phyloP scores from a whole-genome alignment of 352 stramenopile species.

The Pythium diclinum region DNA sequence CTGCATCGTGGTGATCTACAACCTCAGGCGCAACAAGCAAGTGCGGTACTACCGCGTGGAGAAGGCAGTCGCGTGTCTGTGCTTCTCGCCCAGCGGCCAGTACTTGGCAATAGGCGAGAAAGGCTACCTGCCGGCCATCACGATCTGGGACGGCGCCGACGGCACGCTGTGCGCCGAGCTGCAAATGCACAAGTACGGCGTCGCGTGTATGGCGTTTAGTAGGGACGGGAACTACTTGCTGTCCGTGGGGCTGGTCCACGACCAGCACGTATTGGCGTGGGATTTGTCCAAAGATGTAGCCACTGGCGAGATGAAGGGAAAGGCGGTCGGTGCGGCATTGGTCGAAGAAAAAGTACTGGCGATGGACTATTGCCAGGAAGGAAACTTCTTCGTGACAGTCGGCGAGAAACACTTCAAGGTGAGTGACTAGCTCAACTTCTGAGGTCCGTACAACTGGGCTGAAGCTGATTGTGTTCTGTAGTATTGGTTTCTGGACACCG shows the following conservation, averaged over 20 bases:
- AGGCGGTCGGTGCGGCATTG: conserved; percentile 41
- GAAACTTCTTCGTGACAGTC: conserved; percentile 81
- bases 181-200: conserved; percentile 77
- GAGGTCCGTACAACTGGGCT: too few relatives aligned
- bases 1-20: conserved; percentile 91
- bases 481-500: conserved; percentile 73
- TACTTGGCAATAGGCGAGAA: conserved; percentile 88
- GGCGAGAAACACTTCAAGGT: conserved; percentile 81
- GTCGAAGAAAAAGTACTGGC: conserved; percentile 70
- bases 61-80: conserved; percentile 76
- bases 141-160: conserved; percentile 79
- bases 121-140: conserved; percentile 79
- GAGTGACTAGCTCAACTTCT: conserved; percentile 7
- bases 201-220: conserved; percentile 80
- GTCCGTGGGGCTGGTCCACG: conserved; percentile 75
- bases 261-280: conserved; percentile 82
- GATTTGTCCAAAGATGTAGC: conserved; percentile 33
- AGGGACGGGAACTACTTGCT: conserved; percentile 58
- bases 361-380: conserved; percentile 65
- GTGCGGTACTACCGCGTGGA: conserved; percentile 87
- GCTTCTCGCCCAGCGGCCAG: conserved; percentile 80
- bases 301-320: conserved; percentile 29
- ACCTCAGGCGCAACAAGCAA: conserved; percentile 80
- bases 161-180: conserved; percentile 81
- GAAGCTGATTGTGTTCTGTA: conserved; percentile 25